These are phyloP conservation scores for Pichia cactophila DNA, from an alignment of 1,139 yeast genomes.

Conservation along the genomic window DNA sequence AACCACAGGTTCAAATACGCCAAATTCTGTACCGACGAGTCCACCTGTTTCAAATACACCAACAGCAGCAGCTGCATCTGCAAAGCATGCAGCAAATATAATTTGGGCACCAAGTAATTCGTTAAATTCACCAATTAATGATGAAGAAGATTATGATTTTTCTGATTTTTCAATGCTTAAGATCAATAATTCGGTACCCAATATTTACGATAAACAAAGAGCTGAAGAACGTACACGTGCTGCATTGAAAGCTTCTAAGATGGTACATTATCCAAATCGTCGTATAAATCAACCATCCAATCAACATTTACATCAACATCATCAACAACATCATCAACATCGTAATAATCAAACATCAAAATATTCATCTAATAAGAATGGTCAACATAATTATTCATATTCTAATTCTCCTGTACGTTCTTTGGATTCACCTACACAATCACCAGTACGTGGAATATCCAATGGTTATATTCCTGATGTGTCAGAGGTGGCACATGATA, in stretches of 20 bases:
- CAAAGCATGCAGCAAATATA: conserved; percentile 41
- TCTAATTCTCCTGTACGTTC: conserved; percentile 1
- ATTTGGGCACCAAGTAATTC: conserved; percentile 33
- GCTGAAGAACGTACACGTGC: conserved; percentile 12
- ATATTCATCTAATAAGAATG: not conserved
- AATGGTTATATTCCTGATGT: not conserved
- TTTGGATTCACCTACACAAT: not conserved
- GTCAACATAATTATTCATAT: not conserved
- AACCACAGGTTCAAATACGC: not conserved
- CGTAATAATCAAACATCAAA: not conserved
- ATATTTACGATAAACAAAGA: not conserved
- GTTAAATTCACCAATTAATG: conserved; percentile 10
- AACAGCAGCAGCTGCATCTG: conserved; percentile 13
- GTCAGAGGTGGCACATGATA: not conserved
- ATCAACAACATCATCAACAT: not conserved
- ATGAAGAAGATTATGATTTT: not conserved
- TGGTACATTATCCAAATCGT: conserved; percentile 24
- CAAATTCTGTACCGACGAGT: not conserved
- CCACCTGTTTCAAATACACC: conserved; percentile 8
- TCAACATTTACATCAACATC: conserved; percentile 5
- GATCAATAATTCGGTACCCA: not conserved
- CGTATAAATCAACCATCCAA: not conserved
- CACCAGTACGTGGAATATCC: not conserved
- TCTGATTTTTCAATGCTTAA: not conserved
- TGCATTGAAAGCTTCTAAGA: conserved; percentile 27